Evolutionary conservation across 495 filamentous ascomycete genomes (phyloP).

Genomic region (Aspergillus haitiensis): DNA sequence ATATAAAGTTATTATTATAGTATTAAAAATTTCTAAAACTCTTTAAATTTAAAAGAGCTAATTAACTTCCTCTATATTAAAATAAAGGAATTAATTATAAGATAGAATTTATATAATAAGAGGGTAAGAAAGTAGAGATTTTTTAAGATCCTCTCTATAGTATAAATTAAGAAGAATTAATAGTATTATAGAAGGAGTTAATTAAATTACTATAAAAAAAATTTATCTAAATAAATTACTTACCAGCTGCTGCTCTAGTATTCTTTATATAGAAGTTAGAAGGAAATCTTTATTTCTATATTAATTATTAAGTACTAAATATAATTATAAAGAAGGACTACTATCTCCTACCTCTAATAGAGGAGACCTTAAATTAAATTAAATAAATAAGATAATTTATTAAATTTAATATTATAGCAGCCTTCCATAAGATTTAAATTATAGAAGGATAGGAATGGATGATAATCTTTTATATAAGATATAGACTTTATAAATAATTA

Average conservation of each 20-base stretch:
- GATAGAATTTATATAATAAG: constrained; percentile 8
- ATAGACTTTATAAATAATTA: constrained; percentile 12
- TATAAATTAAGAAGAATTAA: constrained; percentile 2
- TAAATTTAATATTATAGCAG: constrained; percentile 5
- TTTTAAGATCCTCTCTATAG: background rate
- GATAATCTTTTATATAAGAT: constrained; percentile 10
- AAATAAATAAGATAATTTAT: constrained; percentile 7
- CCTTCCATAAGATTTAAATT: constrained; percentile 6
- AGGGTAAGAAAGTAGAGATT: constrained; percentile 3
- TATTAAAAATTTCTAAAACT: constrained; percentile 1
- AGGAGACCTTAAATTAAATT: constrained; percentile 6
- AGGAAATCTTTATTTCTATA: constrained; percentile 5
- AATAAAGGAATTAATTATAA: constrained; percentile 8
- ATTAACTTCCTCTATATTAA: background rate
- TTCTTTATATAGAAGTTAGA: constrained; percentile 11
- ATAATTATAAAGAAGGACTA: constrained; percentile 12
- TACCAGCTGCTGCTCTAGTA: constrained; percentile 2
- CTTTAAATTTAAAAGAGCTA: constrained; percentile 8
- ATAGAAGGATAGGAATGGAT: constrained; percentile 3
- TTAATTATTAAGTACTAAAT: constrained; percentile 10
- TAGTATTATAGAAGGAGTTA: constrained; percentile 7
- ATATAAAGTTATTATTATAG: constrained; percentile 5
- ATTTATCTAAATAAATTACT: constrained; percentile 8
- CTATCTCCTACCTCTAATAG: constrained; percentile 7
- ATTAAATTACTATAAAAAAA: constrained; percentile 9